Conservation (phyloP, 257 asterid genomes). For the Thymus mandschuricus region DNA sequence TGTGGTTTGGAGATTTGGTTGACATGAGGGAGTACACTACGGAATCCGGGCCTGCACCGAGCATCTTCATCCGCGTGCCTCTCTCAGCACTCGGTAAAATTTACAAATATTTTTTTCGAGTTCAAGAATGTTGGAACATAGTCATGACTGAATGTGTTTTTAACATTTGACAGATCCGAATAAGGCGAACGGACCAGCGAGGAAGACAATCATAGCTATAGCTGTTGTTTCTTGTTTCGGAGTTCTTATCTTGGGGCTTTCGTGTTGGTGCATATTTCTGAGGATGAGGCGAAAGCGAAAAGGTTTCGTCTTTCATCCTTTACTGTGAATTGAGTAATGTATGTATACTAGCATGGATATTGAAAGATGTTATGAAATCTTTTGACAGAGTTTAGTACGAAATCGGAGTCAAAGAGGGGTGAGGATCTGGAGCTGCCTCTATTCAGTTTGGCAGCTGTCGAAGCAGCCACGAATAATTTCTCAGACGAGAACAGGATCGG, state of each 20-base stretch:
- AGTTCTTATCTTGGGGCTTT: conserved; percentile 27
- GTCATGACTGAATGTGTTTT: not conserved
- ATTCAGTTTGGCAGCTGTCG: conserved; percentile 39
- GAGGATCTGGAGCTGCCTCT: conserved; percentile 48
- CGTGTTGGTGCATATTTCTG: conserved; percentile 3
- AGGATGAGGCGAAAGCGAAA: conserved; percentile 16
- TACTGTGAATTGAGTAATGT: not conserved
- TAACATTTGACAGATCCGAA: conserved; percentile 14
- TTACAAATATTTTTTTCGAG: not conserved
- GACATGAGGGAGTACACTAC: conserved; percentile 18
- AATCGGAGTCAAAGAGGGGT: not conserved
- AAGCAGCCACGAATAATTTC: conserved; percentile 45
- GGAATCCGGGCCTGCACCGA: conserved; percentile 1
- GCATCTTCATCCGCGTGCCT: conserved; percentile 25
- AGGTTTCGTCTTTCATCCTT: conserved; percentile 23
- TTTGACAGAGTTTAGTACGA: conserved; percentile 15
- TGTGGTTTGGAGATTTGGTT: conserved; percentile 35
- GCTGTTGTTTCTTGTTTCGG: conserved; percentile 20
- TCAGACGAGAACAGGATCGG: conserved; percentile 42
- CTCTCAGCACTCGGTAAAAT: conserved; percentile 19
- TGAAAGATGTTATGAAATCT: not conserved
- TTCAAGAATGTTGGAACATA: not conserved
- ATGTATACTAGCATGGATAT: not conserved
- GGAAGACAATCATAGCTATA: conserved; percentile 4
- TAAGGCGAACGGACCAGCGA: conserved; percentile 16